A percentile compares a stretch with the other conserved stretches of the same genome.
Conservation (phyloP, 257 asterid genomes). For the Scutellaria minor region DNA sequence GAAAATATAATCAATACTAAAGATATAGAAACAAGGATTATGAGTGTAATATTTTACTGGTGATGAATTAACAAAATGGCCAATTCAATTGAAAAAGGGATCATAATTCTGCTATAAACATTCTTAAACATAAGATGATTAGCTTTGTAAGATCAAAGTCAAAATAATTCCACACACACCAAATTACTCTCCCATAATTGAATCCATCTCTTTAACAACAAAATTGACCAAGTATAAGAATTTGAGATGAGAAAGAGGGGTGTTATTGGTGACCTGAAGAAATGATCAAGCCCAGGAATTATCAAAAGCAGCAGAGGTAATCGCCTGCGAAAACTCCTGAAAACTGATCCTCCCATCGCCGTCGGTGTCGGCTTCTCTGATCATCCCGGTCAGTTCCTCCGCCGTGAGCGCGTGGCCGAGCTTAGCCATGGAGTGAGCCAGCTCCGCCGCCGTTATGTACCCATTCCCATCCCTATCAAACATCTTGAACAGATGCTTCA, state of each 20-base stretch:
- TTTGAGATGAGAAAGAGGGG: too few species aligned
- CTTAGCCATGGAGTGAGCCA: constrained; percentile 96
- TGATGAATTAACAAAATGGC: too few species aligned
- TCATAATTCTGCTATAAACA: too few species aligned
- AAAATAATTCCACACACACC: neutral
- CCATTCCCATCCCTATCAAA: constrained; percentile 93
- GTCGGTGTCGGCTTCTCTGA: constrained; percentile 82
- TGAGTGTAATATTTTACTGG: too few species aligned
- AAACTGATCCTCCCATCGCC: constrained; percentile 93
- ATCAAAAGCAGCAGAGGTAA: constrained; percentile 89
- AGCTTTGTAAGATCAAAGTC: too few species aligned
- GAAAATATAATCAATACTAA: too few species aligned
- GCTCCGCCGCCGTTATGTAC: constrained; percentile 83
- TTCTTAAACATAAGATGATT: too few species aligned
- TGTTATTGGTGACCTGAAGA: constrained; percentile 20
- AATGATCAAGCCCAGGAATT: constrained; percentile 72
- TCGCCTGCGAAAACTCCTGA: constrained; percentile 82
- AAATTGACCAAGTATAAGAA: too few species aligned
- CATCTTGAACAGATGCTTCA: constrained; percentile 75
- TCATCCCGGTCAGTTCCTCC: constrained; percentile 91
- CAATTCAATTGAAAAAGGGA: too few species aligned
- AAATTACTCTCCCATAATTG: too few species aligned
- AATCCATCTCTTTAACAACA: too few species aligned
- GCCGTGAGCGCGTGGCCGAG: constrained; percentile 91
- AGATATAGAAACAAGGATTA: too few species aligned